Conservation (phyloP, 805 yeast species). For the Cyberlindnera lachancei region DNA sequence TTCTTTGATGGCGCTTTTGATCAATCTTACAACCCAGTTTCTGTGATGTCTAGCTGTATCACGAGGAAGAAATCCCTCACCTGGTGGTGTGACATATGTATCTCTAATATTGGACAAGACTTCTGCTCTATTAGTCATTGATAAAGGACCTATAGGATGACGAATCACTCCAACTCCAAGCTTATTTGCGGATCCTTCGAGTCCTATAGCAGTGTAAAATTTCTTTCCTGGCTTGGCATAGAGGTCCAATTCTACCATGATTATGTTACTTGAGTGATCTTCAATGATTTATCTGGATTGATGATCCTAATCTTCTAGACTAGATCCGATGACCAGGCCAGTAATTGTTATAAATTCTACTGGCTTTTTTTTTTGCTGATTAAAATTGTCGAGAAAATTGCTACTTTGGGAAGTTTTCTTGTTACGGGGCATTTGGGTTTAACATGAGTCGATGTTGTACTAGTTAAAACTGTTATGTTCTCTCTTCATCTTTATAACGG, state of each 20-base stretch:
- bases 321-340: background rate
- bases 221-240: constrained; percentile 33
- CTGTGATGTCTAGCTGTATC: constrained; percentile 97
- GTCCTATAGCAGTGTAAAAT: constrained; percentile 71
- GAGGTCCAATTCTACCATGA: constrained; percentile 40
- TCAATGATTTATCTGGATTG: no score
- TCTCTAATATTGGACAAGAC: constrained; percentile 89
- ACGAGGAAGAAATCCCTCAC: constrained; percentile 94
- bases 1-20: constrained; percentile 57
- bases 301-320: no score
- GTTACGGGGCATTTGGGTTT: no score
- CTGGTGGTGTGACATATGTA: constrained; percentile 94
- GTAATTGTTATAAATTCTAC: no score
- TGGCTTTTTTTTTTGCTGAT: no score
- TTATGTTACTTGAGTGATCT: background rate
- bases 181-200: constrained; percentile 97
- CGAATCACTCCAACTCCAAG: constrained; percentile 88
- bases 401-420: no score
- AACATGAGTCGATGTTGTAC: no score
- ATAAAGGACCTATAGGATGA: constrained; percentile 57
- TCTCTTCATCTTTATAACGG: no score
- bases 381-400: no score
- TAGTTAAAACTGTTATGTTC: no score
- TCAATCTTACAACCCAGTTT: constrained; percentile 83
- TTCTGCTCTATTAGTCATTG: constrained; percentile 54